These are phyloP conservation scores for Calonectria naviculata DNA, from an alignment of 2,329 filamentous ascomycete genomes.

Conservation along the genomic window DNA sequence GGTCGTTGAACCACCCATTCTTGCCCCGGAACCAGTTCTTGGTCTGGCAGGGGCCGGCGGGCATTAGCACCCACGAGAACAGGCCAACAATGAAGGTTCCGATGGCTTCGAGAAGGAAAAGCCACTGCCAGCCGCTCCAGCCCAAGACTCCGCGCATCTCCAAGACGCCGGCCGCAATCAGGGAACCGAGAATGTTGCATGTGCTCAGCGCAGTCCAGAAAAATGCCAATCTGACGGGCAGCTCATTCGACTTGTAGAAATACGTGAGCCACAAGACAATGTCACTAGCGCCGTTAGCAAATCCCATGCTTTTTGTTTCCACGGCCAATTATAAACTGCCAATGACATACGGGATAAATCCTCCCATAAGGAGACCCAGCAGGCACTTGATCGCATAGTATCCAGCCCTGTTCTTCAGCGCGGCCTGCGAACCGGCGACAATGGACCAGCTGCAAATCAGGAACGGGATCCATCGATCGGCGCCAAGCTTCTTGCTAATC, in stretches of 20 bases:
- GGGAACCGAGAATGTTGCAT: conserved; percentile 63
- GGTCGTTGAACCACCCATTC: conserved; percentile 70
- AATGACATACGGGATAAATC: conserved; percentile 58
- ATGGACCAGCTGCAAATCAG: conserved; percentile 55
- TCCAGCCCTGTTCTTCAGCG: conserved; percentile 46
- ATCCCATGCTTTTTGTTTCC: too few relatives aligned
- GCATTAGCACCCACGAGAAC: conserved; percentile 58
- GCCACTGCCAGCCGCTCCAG: conserved; percentile 53
- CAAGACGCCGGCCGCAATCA: conserved; percentile 56
- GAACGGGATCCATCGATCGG: conserved; percentile 57
- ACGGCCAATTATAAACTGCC: not conserved
- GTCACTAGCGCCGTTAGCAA: conserved; percentile 31
- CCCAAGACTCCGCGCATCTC: conserved; percentile 50
- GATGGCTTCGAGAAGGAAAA: conserved; percentile 64
- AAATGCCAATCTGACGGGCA: conserved; percentile 72
- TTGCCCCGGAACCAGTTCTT: conserved; percentile 67
- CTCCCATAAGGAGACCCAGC: conserved; percentile 60
- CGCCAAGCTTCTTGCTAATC: conserved; percentile 62
- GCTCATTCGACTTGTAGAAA: conserved; percentile 78
- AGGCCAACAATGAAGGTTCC: conserved; percentile 55
- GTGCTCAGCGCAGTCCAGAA: conserved; percentile 77
- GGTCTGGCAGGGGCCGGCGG: conserved; percentile 60
- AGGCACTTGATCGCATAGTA: conserved; percentile 56
- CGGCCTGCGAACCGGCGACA: conserved; percentile 51
- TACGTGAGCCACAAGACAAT: conserved; percentile 78